phyloP scores from a whole-genome alignment of 768 basidiomycete species.

The Galerina sulciceps region DNA sequence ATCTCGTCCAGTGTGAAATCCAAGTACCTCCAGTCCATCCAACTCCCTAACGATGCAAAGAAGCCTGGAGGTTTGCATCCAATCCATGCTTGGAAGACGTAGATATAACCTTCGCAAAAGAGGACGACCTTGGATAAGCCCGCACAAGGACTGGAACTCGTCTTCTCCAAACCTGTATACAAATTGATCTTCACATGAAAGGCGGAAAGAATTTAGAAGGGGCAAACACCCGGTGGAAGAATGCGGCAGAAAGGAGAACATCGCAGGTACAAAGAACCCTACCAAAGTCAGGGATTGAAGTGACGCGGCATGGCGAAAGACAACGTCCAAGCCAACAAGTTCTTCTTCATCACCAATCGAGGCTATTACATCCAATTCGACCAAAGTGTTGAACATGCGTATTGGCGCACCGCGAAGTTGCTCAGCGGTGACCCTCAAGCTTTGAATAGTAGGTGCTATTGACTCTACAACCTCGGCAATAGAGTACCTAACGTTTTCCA shows the following conservation, averaged over 20 bases:
- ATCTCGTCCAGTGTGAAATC: conserved; percentile 39
- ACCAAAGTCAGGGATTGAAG: conserved; percentile 42
- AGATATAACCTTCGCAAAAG: conserved; percentile 37
- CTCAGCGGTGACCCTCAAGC: conserved; percentile 30
- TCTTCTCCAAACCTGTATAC: conserved; percentile 5
- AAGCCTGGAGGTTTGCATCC: conserved; percentile 23
- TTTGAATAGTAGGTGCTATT: conserved; percentile 20
- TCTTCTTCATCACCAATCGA: conserved; percentile 29
- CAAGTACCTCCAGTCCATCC: conserved; percentile 35
- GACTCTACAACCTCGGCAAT: conserved; percentile 19
- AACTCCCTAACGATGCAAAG: conserved; percentile 30
- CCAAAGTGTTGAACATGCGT: conserved; percentile 32
- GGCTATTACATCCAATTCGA: conserved; percentile 36
- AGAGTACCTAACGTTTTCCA: conserved; percentile 8
- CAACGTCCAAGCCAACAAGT: conserved; percentile 34
- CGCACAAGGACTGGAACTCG: conserved; percentile 23
- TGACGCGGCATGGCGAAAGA: conserved; percentile 35
- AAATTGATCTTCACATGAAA: conserved; percentile 30
- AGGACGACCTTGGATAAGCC: conserved; percentile 34
- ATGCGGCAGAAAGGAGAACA: conserved; percentile 34
- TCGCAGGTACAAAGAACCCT: conserved; percentile 31
- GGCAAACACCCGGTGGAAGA: conserved; percentile 30
- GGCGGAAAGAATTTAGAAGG: conserved; percentile 37
- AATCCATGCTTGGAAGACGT: conserved; percentile 32
- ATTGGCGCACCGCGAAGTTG: conserved; percentile 36